Conservation (phyloP, 2,329 filamentous ascomycete genomes). For the Penicillium sp. region DNA sequence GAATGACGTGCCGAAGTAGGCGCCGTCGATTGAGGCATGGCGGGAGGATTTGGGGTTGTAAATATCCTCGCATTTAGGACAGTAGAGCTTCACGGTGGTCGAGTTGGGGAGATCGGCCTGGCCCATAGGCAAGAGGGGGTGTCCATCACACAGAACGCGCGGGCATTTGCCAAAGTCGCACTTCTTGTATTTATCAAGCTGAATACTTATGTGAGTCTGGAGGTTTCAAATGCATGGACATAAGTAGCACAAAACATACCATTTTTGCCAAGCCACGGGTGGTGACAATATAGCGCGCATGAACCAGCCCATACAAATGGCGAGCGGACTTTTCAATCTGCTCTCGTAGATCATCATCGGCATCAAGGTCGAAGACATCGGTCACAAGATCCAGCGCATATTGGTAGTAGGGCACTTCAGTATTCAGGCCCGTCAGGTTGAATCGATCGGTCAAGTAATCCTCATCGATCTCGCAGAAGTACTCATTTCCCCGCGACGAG, state of each 20-base stretch:
- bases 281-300: constrained; percentile 95
- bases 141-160: constrained; percentile 89
- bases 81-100: constrained; percentile 95
- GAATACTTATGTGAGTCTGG: constrained; percentile 11
- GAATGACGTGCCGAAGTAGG: constrained; percentile 97
- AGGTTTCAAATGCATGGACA: not conserved
- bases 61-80: constrained; percentile 92
- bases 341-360: constrained; percentile 97
- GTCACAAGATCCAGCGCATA: constrained; percentile 97
- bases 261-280: constrained; percentile 93
- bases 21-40: constrained; percentile 92
- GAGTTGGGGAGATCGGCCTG: constrained; percentile 84
- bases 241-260: constrained; percentile 56
- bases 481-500: constrained; percentile 95
- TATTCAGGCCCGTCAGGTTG: constrained; percentile 95
- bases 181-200: constrained; percentile 99
- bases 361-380: constrained; percentile 97
- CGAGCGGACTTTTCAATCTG: constrained; percentile 96
- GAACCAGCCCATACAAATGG: constrained; percentile 92
- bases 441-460: constrained; percentile 98
- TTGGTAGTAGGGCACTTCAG: constrained; percentile 97
- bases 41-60: constrained; percentile 98
- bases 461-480: constrained; percentile 99
- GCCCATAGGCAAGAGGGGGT: constrained; percentile 92
- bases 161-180: constrained; percentile 98